Evolutionary conservation across 2,329 filamentous ascomycete species (phyloP).

Genomic region (Magnaporthiopsis incrustans): DNA sequence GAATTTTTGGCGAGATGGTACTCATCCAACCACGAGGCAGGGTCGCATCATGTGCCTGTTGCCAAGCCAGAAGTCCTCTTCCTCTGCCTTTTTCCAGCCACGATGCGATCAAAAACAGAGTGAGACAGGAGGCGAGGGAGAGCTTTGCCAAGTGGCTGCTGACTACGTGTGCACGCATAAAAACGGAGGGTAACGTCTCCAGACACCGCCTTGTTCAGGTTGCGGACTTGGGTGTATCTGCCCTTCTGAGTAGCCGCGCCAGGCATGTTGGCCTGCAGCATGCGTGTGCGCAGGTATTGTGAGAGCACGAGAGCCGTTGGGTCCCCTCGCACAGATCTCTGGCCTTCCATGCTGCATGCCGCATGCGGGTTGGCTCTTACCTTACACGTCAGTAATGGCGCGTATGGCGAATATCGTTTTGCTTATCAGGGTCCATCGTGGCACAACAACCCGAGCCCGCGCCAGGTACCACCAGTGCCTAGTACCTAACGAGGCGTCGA

Average conservation of each 20-base stretch:
- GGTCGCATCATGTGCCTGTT: not conserved
- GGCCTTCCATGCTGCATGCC: not conserved
- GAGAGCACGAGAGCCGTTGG: not conserved
- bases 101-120: not conserved
- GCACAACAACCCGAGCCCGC: not conserved
- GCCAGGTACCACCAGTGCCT: not conserved
- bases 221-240: not conserved
- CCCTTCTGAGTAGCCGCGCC: not conserved
- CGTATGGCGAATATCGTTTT: not conserved
- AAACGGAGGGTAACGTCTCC: not conserved
- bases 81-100: not conserved
- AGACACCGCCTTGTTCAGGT: not conserved
- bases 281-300: not conserved
- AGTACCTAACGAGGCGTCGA: not conserved
- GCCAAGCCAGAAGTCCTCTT: too few species aligned
- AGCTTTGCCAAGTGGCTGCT: not conserved
- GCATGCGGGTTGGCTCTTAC: not conserved
- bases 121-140: not conserved
- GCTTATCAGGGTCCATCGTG: not conserved
- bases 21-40: not conserved
- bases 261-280: not conserved
- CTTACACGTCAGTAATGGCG: not conserved
- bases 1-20: not conserved
- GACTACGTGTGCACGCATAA: not conserved
- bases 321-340: not conserved